phyloP scores from a whole-genome alignment of 2,329 filamentous ascomycete genomes.

The Fusarium coicis region DNA sequence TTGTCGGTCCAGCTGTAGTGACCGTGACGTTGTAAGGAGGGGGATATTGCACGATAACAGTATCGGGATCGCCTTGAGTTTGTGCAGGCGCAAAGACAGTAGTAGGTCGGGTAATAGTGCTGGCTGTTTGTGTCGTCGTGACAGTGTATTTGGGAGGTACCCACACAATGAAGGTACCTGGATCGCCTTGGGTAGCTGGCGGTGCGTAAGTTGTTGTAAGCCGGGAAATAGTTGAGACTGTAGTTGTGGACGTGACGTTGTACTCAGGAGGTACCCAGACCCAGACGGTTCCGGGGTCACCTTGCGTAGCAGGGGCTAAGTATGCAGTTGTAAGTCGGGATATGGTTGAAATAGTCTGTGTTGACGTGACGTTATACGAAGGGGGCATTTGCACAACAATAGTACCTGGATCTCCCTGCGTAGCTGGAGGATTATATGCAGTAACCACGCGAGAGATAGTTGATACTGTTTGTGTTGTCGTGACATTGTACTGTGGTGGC shows the following conservation, averaged over 20 bases:
- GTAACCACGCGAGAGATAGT: neutral
- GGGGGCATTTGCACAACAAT: constrained; percentile 3
- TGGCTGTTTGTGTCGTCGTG: constrained; percentile 5
- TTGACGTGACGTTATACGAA: neutral
- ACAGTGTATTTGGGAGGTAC: neutral
- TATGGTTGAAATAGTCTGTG: neutral
- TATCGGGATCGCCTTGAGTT: constrained; percentile 17
- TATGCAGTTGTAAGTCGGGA: neutral
- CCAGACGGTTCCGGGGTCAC: constrained; percentile 11
- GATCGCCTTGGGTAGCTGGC: neutral
- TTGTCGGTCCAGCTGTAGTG: constrained; percentile 12
- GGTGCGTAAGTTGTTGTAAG: constrained; percentile 2
- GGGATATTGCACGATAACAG: constrained; percentile 18
- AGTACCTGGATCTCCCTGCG: constrained; percentile 6
- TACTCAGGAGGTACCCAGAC: neutral
- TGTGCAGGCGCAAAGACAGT: neutral
- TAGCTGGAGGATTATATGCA: neutral
- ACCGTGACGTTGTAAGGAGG: constrained; percentile 21
- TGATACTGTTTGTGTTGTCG: neutral
- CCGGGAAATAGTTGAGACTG: neutral
- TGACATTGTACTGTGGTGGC: constrained; percentile 11
- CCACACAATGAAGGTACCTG: constrained; percentile 5
- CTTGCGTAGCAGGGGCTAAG: neutral
- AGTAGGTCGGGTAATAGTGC: neutral
- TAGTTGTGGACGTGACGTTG: constrained; percentile 8